Base-by-base conservation (phyloP, 371 early-diverging fungal genomes). In the Actinomortierella ambigua region DNA sequence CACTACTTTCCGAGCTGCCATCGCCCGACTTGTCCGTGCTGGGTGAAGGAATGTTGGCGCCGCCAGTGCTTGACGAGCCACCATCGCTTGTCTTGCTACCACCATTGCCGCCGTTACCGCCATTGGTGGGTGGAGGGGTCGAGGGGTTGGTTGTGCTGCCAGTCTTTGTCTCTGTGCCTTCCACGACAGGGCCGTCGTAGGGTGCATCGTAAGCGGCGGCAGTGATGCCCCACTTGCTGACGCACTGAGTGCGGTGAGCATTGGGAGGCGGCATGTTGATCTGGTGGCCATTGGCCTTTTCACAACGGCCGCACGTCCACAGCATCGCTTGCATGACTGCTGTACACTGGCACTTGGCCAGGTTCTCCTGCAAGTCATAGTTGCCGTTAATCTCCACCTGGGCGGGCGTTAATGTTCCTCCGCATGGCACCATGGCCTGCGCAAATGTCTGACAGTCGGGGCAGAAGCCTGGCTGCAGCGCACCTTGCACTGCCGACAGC, bases 391-490 rank as follows among this genome's bases (percentile, higher is more conserved):
- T 55, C 14, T 58, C 60, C 26, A 71, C 66, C 7, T 71, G 66
- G 8, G 59, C 13, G 1, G 54, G 51, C 7, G 23, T 22, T 18
- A 71, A 71, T 3, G 63, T 20, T 6, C 71, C 71, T 4, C 73
- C 73, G 13, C 73, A 71, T 24, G 51, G 59, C 3, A 50, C 50
- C 2, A 71, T 66, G 14, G 67, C 73, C 20, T 59, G 55, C 2
- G 67, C 17, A 46, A 66, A 71, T 0, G 73, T 71, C 29, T 66
- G 60, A 40, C 73, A 71, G 60, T 71, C 73, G 20, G 62, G 66
- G 61, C 73, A 71, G 50, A 66, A 71, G 2, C 73, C 71, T 0
- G 57, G 28, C 1, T 50, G 26, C 7, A 61, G 61, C 13, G 57
- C 67, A 18, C 66, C 66, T 22, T 60, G 34, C 34, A 34, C 64